Evolutionary conservation across 2,329 filamentous ascomycete genomes (phyloP).

Genomic region (Pseudogymnoascus sp.): DNA sequence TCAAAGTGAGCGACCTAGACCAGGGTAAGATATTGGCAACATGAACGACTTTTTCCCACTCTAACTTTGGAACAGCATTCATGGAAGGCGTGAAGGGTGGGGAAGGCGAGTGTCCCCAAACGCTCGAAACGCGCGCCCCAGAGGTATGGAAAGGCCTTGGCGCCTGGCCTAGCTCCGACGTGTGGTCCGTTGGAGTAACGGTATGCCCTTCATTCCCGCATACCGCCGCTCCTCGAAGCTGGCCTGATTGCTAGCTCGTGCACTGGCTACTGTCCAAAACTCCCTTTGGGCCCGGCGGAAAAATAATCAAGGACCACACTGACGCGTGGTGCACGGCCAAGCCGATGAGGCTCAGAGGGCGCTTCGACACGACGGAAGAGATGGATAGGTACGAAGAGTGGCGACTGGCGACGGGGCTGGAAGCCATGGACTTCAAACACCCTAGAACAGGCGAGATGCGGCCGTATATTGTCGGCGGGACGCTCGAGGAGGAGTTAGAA

Average conservation of each 20-base stretch:
- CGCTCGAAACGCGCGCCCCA: constrained; percentile 8
- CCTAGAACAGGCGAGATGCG: not conserved
- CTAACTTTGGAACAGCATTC: not conserved
- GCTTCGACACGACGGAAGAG: not conserved
- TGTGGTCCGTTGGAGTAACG: constrained; percentile 22
- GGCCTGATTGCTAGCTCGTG: constrained; percentile 16
- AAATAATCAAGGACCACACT: constrained; percentile 17
- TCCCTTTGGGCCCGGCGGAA: constrained; percentile 19
- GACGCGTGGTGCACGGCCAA: constrained; percentile 24
- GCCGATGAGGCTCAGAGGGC: constrained; percentile 19
- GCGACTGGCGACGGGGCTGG: not conserved
- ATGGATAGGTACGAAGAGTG: not conserved
- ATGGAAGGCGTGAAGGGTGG: constrained; percentile 9
- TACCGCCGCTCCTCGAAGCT: constrained; percentile 6
- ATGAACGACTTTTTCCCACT: not conserved
- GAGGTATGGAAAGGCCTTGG: constrained; percentile 16
- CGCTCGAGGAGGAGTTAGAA: constrained; percentile 15
- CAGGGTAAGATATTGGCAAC: constrained; percentile 12
- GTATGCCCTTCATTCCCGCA: constrained; percentile 12
- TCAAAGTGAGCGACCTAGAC: constrained; percentile 19
- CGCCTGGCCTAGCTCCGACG: constrained; percentile 19
- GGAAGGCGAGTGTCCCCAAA: constrained; percentile 7
- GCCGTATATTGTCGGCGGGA: not conserved
- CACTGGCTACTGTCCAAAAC: constrained; percentile 12
- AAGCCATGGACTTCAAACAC: not conserved